Evolutionary conservation across 1,139 yeast species (phyloP).

Genomic region (Pneumocystis sp.): DNA sequence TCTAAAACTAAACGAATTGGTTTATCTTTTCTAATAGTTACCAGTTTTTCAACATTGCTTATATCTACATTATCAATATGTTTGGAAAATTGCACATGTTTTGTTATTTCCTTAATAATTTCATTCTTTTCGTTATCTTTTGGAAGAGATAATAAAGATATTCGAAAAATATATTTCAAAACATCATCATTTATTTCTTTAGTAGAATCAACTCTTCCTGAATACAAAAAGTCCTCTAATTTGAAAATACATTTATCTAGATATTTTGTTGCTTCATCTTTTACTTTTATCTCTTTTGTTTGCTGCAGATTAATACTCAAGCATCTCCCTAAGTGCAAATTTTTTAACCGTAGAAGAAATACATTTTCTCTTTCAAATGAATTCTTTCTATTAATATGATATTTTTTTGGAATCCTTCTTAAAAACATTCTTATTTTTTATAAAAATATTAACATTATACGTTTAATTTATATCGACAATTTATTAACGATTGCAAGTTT

Average conservation of each 20-base stretch:
- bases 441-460: background rate
- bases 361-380: background rate
- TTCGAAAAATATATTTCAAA: conserved; percentile 3
- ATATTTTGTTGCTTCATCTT: background rate
- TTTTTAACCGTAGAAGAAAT: background rate
- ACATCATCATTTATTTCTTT: background rate
- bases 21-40: background rate
- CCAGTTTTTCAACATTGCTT: conserved; percentile 21
- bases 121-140: conserved; percentile 2
- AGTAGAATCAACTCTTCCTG: background rate
- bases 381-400: background rate
- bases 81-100: conserved; percentile 26
- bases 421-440: too few relatives aligned
- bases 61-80: conserved; percentile 24
- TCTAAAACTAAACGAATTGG: background rate
- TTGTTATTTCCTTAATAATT: conserved; percentile 20
- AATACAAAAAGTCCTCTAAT: background rate
- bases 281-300: background rate
- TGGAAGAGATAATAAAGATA: conserved; percentile 7
- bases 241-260: background rate
- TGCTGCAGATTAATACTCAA: background rate
- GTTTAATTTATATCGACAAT: too few relatives aligned
- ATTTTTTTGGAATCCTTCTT: background rate
- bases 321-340: background rate
- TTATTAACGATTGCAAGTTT: too few relatives aligned